Evolutionary conservation across 257 asterid genomes (phyloP), one percentile per base, ranked within the genome.

Genomic region (Henckelia pumila): DNA sequence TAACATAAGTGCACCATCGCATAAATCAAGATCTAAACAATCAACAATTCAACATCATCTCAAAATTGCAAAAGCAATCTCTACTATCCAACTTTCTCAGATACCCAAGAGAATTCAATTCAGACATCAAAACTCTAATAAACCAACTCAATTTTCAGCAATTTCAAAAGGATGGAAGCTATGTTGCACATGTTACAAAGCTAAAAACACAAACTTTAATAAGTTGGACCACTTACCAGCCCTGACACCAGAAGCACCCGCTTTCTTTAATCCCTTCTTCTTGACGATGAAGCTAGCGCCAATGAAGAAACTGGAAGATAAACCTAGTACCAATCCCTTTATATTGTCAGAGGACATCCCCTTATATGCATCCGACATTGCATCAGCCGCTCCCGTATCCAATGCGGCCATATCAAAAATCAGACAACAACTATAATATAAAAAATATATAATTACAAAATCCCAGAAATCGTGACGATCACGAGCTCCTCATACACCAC

Each of bases 211-310:
- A 7, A 11, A 29, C 21, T 14, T 47, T 8, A 16, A 64, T 19
- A 59, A 65, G 25, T 20, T 11, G 5, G 30, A 47, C 21, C 55
- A 47, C 55, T 56, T 82, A 87, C 97, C 96, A 64, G 97, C 97
- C 68, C 95, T 78, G 65, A 83, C 72, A n/a, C 96, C 97, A 3
- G 88, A 82, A 33, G 94, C 86, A 59, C 85, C 96, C 44, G 97
- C 95, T 75, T 80, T 90, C 83, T 90, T 88, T 63, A 88, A 80
- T 20, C 97, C 97, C 78, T 84, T 88, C 63, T 88, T 90, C 95
- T 90, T 90, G 69, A 90, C 84, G 68, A 90, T 88, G 69, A 90
- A 90, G 68, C 96, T 90, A 73, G 92, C 83, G 7, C 97, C 96
- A 56, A 90, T 90, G 69, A 90, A 90, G 76, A 86, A 76, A 73